These are phyloP conservation scores for Kazachstania psychrophila DNA, from an alignment of 805 yeast genomes.

Conservation along the genomic window DNA sequence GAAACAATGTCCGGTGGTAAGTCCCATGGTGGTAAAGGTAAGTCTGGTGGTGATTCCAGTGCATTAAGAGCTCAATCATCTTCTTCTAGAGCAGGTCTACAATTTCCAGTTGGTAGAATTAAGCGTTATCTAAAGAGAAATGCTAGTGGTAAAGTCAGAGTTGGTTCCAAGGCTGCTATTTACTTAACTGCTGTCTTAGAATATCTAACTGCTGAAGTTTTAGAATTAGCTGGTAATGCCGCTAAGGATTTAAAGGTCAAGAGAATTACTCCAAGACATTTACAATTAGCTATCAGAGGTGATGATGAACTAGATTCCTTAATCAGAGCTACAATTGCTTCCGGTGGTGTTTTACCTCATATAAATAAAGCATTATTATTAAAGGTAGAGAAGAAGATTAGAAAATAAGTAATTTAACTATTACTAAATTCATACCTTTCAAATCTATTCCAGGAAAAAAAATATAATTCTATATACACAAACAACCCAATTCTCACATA, in stretches of 20 bases:
- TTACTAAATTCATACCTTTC: background rate
- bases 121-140: conserved; percentile 89
- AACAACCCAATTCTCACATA: too few species aligned
- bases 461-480: too few species aligned
- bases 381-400: conserved; percentile 56
- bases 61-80: conserved; percentile 62
- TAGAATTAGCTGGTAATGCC: conserved; percentile 97
- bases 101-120: conserved; percentile 98
- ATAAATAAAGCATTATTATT: conserved; percentile 73
- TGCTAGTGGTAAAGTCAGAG: conserved; percentile 77
- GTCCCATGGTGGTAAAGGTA: conserved; percentile 95
- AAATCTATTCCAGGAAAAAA: background rate
- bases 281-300: conserved; percentile 94
- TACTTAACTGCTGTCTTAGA: conserved; percentile 93
- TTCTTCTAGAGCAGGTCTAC: conserved; percentile 89
- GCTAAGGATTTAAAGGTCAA: conserved; percentile 92
- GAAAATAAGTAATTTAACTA: conserved; percentile 1
- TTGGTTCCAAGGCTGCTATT: conserved; percentile 92
- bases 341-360: conserved; percentile 97
- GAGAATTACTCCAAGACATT: conserved; percentile 96
- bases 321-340: conserved; percentile 91
- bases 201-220: conserved; percentile 91
- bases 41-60: conserved; percentile 52
- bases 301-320: conserved; percentile 94
- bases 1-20: conserved; percentile 73